Conservation (phyloP, 2,329 filamentous ascomycete species). For the Zopfia rhizophila region DNA sequence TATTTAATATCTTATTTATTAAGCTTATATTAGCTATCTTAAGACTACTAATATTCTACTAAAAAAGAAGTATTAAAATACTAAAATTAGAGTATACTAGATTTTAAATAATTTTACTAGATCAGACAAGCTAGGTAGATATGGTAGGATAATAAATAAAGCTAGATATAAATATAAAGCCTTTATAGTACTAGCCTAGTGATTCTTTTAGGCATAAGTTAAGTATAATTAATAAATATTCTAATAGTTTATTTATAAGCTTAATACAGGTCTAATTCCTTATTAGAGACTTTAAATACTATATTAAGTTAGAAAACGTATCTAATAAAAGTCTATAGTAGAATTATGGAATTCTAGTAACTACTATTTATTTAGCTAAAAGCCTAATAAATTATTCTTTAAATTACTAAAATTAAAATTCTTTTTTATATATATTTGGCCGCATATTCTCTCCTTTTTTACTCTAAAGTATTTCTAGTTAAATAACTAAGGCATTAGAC, state of each 20-base stretch:
- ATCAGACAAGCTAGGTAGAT: too few species aligned
- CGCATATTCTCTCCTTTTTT: conserved; percentile 7
- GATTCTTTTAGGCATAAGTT: too few species aligned
- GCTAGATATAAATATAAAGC: too few species aligned
- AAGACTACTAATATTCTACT: conserved; percentile 3
- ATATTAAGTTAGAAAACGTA: too few species aligned
- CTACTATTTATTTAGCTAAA: conserved; percentile 1
- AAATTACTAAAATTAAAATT: conserved; percentile 13
- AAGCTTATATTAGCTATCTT: conserved; percentile 10
- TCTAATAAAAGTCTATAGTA: conserved; percentile 12
- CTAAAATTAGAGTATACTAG: background rate
- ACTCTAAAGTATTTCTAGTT: conserved; percentile 12
- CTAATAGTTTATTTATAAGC: too few species aligned
- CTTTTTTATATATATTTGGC: conserved; percentile 6
- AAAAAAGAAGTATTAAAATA: background rate
- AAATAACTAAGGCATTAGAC: conserved; percentile 6
- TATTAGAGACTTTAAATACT: too few species aligned
- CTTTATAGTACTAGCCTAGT: too few species aligned
- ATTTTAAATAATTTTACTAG: too few species aligned
- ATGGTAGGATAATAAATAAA: too few species aligned
- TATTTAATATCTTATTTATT: background rate
- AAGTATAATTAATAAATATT: too few species aligned
- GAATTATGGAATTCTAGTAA: conserved; percentile 6
- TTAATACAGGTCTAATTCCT: too few species aligned
- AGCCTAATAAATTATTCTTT: conserved; percentile 1